These are phyloP conservation scores for Flueggea neowawraea DNA, from an alignment of 441 rosid genomes.

Conservation along the genomic window DNA sequence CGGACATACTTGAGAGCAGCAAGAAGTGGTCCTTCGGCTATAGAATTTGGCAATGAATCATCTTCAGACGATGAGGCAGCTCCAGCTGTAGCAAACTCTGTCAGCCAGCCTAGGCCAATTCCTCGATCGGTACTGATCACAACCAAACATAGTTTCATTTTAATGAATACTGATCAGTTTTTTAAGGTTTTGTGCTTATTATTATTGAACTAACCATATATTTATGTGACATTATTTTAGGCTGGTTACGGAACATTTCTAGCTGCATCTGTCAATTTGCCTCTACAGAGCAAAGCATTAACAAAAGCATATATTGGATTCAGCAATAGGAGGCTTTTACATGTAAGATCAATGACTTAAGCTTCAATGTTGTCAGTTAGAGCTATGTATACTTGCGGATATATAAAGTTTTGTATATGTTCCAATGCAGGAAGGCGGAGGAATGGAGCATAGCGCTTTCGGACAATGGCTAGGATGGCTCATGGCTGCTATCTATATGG, in stretches of 20 bases:
- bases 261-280: slow-evolving; percentile 60
- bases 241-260: slow-evolving; percentile 79
- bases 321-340: slow-evolving; percentile 41
- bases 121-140: slow-evolving; percentile 51
- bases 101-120: slow-evolving; percentile 63
- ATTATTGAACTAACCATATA: neutral
- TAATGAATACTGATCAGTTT: too few relatives aligned
- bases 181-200: neutral
- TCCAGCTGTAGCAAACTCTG: slow-evolving; percentile 9
- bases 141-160: neutral
- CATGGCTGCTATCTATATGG: slow-evolving; percentile 98
- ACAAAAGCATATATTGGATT: slow-evolving; percentile 23
- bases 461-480: slow-evolving; percentile 98
- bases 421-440: slow-evolving; percentile 38
- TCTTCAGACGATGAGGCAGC: slow-evolving; percentile 65
- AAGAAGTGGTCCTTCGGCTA: slow-evolving; percentile 70
- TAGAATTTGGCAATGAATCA: slow-evolving; percentile 42
- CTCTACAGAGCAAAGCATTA: slow-evolving; percentile 44
- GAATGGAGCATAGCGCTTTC: slow-evolving; percentile 51
- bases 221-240: slow-evolving; percentile 28
- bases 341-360: slow-evolving; percentile 23
- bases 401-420: neutral
- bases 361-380: too few relatives aligned
- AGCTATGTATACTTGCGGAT: neutral
- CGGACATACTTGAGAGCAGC: slow-evolving; percentile 54